Conservation (phyloP, 495 filamentous ascomycete genomes). For the Aspergillus homomorphus region DNA sequence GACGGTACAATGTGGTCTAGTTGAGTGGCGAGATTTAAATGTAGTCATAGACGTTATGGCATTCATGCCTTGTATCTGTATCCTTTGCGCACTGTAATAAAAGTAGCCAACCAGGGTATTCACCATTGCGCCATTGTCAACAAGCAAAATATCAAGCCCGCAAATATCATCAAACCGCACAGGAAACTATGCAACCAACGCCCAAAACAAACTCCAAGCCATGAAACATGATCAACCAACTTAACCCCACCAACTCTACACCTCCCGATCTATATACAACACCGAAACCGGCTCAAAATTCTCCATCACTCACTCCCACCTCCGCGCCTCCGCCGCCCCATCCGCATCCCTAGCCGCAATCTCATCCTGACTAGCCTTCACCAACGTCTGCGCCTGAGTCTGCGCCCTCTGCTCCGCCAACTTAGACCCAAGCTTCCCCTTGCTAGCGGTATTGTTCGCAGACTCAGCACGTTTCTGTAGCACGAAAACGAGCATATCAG, state of each 20-base stretch:
- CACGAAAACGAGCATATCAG: neutral
- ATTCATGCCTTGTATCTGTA: neutral
- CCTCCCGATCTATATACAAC: neutral
- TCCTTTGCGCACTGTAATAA: neutral
- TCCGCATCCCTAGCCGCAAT: constrained; percentile 57
- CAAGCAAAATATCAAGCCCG: too few species aligned
- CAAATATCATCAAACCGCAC: too few species aligned
- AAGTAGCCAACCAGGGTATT: constrained; percentile 4
- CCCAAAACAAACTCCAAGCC: neutral
- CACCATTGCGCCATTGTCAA: neutral
- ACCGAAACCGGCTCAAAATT: neutral
- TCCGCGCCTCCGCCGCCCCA: constrained; percentile 44
- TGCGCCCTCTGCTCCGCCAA: constrained; percentile 64
- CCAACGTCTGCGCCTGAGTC: constrained; percentile 57
- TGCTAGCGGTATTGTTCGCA: constrained; percentile 18
- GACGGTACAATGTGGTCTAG: constrained; percentile 87
- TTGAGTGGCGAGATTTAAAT: constrained; percentile 1
- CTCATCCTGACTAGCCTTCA: constrained; percentile 54
- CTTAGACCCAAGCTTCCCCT: constrained; percentile 59
- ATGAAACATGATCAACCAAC: neutral
- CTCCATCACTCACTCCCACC: constrained; percentile 44
- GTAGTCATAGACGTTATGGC: constrained; percentile 23
- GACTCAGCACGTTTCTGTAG: constrained; percentile 42
- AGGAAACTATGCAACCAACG: neutral
- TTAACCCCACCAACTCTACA: neutral